Conservation (phyloP, 2,329 filamentous ascomycete genomes). For the Moelleriella libera region DNA sequence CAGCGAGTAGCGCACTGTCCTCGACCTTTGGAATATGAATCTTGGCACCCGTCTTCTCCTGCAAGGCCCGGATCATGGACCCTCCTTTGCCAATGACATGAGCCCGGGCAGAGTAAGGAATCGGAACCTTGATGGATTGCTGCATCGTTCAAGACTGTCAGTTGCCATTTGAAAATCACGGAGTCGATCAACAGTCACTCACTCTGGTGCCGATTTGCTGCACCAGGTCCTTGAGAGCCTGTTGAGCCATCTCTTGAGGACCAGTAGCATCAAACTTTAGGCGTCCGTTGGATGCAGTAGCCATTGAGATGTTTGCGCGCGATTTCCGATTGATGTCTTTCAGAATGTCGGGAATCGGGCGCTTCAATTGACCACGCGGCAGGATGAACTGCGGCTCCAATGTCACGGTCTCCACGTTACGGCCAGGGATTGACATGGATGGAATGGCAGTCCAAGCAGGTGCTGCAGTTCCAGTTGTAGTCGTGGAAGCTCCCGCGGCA, state of each 20-base stretch:
- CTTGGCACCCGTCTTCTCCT: conserved; percentile 76
- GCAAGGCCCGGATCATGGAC: conserved; percentile 76
- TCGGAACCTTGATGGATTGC: conserved; percentile 55
- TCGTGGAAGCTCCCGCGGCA: conserved; percentile 46
- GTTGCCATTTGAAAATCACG: background rate
- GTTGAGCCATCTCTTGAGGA: conserved; percentile 67
- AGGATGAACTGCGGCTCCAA: conserved; percentile 66
- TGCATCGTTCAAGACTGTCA: conserved; percentile 9
- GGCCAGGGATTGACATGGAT: conserved; percentile 65
- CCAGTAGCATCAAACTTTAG: conserved; percentile 77
- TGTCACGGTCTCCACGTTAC: conserved; percentile 62
- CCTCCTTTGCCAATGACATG: conserved; percentile 91
- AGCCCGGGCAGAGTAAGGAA: conserved; percentile 71
- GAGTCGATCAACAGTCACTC: conserved; percentile 13
- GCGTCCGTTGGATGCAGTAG: conserved; percentile 54
- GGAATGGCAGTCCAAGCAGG: conserved; percentile 18
- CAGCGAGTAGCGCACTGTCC: conserved; percentile 38
- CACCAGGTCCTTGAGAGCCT: conserved; percentile 80
- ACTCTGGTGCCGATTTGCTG: conserved; percentile 80
- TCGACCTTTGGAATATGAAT: conserved; percentile 82
- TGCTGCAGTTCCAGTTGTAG: conserved; percentile 42
- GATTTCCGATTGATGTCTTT: conserved; percentile 88
- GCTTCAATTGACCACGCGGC: conserved; percentile 65
- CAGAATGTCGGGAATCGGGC: conserved; percentile 70
- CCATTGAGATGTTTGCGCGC: conserved; percentile 72